phyloP scores from a whole-genome alignment of 116 monocot species.

The Trichopus zeylanicus region DNA sequence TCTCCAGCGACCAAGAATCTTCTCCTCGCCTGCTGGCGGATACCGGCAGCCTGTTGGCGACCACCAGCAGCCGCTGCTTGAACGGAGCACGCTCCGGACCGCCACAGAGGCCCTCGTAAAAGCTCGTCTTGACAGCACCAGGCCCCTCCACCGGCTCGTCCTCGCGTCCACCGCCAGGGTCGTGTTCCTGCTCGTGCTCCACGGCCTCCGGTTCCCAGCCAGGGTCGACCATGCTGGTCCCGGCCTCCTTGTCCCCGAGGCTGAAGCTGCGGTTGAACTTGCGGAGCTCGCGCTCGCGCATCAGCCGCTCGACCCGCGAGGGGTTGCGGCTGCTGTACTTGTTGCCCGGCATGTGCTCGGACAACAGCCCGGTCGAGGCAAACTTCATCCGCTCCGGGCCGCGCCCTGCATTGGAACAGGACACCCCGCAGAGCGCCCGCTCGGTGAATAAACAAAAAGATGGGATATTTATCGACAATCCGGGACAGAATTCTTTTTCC shows the following conservation, averaged over 20 bases:
- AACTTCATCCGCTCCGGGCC: neutral
- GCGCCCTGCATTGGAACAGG: neutral
- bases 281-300: conserved; percentile 51
- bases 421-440: neutral
- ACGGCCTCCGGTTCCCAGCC: neutral
- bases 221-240: conserved; percentile 2
- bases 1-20: conserved; percentile 82
- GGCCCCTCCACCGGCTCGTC: neutral
- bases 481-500: too few species aligned
- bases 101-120: conserved; percentile 3
- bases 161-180: neutral
- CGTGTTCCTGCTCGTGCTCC: neutral
- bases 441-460: too few species aligned
- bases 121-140: neutral
- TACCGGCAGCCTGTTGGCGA: conserved; percentile 85
- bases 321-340: conserved; percentile 34
- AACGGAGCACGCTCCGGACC: conserved; percentile 16
- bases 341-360: conserved; percentile 29
- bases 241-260: conserved; percentile 8
- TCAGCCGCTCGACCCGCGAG: conserved; percentile 47
- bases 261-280: conserved; percentile 24
- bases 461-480: too few species aligned
- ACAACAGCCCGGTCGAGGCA: neutral
- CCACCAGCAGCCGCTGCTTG: conserved; percentile 84
- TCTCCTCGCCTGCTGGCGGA: conserved; percentile 76